These are phyloP conservation scores for Vanrija sp. DNA, from an alignment of 1,284 basidiomycete species.

Conservation along the genomic window DNA sequence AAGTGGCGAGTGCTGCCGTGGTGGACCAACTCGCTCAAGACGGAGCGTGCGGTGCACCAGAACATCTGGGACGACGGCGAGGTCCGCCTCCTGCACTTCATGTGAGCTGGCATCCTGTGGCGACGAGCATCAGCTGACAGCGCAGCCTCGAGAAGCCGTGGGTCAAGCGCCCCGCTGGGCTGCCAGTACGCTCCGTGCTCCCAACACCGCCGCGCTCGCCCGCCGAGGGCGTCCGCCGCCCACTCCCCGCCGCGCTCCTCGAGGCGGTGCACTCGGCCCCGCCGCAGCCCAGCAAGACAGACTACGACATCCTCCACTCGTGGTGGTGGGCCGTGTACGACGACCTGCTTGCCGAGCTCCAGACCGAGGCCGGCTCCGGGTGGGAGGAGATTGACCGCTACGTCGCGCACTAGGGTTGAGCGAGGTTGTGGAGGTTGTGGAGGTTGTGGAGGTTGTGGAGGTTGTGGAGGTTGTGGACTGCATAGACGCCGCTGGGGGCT, in stretches of 20 bases:
- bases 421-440: no score
- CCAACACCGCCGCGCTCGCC: constrained; percentile 2
- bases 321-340: constrained; percentile 51
- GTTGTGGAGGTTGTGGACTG: no score
- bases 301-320: constrained; percentile 39
- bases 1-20: constrained; percentile 50
- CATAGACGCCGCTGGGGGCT: no score
- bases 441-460: no score
- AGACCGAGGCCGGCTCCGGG: constrained; percentile 22
- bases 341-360: constrained; percentile 36
- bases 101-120: constrained; percentile 26
- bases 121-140: background rate
- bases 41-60: constrained; percentile 45
- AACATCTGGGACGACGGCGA: constrained; percentile 50
- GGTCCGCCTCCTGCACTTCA: constrained; percentile 49
- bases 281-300: constrained; percentile 28
- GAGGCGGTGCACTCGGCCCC: constrained; percentile 24
- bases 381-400: constrained; percentile 38
- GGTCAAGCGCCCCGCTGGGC: constrained; percentile 22
- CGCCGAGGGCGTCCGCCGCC: constrained; percentile 5
- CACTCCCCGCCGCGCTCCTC: constrained; percentile 27
- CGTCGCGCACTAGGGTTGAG: constrained; percentile 14
- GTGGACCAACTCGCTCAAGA: constrained; percentile 53
- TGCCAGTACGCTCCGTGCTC: background rate
- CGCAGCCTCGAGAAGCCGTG: constrained; percentile 48